phyloP scores from a whole-genome alignment of 192 early-diverging fungal genomes.

The Neocallimastix lanati region DNA sequence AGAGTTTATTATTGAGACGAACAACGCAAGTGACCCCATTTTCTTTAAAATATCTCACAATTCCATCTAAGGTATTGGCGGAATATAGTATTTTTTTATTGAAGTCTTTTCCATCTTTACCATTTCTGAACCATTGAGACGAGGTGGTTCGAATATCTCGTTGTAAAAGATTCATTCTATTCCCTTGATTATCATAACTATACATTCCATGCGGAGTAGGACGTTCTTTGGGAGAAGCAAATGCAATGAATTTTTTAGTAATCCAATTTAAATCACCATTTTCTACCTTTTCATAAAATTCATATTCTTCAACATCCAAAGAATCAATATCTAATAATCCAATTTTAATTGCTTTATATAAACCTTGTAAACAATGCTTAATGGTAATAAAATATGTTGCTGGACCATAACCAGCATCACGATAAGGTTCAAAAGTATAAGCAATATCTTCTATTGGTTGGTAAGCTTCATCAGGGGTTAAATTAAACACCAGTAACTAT shows the following conservation, averaged over 20 bases:
- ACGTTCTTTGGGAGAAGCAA: conserved; percentile 44
- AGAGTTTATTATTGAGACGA: conserved; percentile 43
- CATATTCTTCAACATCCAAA: conserved; percentile 48
- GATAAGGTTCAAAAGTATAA: conserved; percentile 38
- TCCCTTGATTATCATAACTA: background rate
- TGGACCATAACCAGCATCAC: conserved; percentile 51
- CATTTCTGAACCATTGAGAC: background rate
- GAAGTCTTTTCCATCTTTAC: background rate
- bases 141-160: background rate
- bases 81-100: conserved; percentile 2
- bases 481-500: background rate
- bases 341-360: conserved; percentile 31
- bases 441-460: conserved; percentile 20
- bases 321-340: conserved; percentile 38
- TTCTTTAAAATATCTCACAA: conserved; percentile 30
- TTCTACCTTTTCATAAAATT: conserved; percentile 46
- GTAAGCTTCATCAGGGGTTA: conserved; percentile 41
- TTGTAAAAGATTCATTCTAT: background rate
- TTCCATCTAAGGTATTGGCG: conserved; percentile 18
- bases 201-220: conserved; percentile 4
- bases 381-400: conserved; percentile 46
- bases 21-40: conserved; percentile 29
- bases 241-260: conserved; percentile 47
- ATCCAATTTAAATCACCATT: conserved; percentile 64
- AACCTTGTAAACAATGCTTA: conserved; percentile 43